Evolutionary conservation across 768 basidiomycete species (phyloP).

Genomic region (Pholiota microspora): DNA sequence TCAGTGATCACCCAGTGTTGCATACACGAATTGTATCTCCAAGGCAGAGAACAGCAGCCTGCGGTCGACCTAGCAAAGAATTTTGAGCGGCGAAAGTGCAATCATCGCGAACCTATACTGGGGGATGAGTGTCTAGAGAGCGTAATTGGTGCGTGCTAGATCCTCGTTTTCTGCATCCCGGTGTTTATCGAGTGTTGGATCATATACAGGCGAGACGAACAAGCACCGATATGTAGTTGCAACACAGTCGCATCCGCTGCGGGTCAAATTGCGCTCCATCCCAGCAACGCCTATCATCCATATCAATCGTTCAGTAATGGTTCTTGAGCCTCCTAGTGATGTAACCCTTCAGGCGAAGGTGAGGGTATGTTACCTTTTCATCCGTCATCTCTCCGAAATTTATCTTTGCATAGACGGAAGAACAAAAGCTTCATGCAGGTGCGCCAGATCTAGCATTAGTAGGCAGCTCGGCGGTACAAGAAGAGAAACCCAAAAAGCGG

Average conservation of each 20-base stretch:
- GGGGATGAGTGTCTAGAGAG: slow-evolving; percentile 80
- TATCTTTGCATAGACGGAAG: slow-evolving; percentile 51
- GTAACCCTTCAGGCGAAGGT: slow-evolving; percentile 71
- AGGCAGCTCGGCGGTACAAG: slow-evolving; percentile 30
- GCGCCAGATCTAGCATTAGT: slow-evolving; percentile 46
- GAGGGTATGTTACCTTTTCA: slow-evolving; percentile 36
- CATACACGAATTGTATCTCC: slow-evolving; percentile 89
- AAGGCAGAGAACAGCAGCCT: slow-evolving; percentile 69
- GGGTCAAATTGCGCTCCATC: slow-evolving; percentile 64
- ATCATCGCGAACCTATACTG: slow-evolving; percentile 84
- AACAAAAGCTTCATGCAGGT: slow-evolving; percentile 52
- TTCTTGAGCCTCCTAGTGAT: slow-evolving; percentile 88
- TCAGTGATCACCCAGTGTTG: slow-evolving; percentile 99
- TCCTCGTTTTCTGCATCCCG: background rate
- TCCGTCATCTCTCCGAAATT: background rate
- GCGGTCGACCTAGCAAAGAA: slow-evolving; percentile 88
- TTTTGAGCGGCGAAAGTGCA: slow-evolving; percentile 93
- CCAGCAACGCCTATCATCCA: slow-evolving; percentile 90
- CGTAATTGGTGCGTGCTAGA: slow-evolving; percentile 78
- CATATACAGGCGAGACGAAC: slow-evolving; percentile 65
- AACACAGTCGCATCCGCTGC: slow-evolving; percentile 75
- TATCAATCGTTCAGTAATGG: slow-evolving; percentile 88
- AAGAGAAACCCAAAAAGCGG: slow-evolving; percentile 49
- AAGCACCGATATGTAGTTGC: slow-evolving; percentile 92
- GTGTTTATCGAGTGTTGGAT: background rate